Percentiles rank a stretch among this genome's conserved stretches.
phyloP scores from a whole-genome alignment of 306 rosid species.

The Casuarina glauca region DNA sequence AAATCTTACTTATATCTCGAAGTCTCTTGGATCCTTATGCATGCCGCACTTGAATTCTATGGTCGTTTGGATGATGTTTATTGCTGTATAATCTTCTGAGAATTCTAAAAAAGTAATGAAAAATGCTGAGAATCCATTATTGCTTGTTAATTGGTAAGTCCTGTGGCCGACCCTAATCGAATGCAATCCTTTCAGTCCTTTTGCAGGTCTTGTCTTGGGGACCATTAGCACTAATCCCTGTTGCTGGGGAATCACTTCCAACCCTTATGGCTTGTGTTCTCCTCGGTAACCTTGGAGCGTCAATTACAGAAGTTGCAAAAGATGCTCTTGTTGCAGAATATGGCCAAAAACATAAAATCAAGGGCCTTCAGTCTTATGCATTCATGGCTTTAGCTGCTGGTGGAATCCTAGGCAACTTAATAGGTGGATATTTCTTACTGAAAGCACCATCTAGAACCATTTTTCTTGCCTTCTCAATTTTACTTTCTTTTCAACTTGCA shows the following conservation, averaged over 20 bases:
- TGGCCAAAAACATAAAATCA: constrained; percentile 61
- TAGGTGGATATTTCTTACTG: constrained; percentile 70
- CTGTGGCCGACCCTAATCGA: constrained; percentile 23
- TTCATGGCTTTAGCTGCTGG: constrained; percentile 87
- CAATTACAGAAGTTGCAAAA: constrained; percentile 82
- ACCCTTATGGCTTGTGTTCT: constrained; percentile 58
- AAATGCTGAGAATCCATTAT: not conserved
- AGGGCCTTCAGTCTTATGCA: constrained; percentile 78
- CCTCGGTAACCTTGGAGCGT: constrained; percentile 88
- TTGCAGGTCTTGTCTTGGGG: constrained; percentile 90
- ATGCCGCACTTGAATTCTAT: not conserved
- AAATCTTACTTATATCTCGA: not conserved
- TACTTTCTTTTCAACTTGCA: constrained; percentile 60
- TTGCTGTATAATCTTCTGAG: not conserved
- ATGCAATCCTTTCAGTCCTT: constrained; percentile 54
- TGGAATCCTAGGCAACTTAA: constrained; percentile 80
- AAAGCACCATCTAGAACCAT: constrained; percentile 59
- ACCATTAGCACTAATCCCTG: constrained; percentile 60
- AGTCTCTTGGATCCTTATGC: not conserved
- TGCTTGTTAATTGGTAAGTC: not conserved
- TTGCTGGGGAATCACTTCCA: constrained; percentile 57
- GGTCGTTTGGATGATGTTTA: not conserved
- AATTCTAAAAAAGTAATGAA: not conserved
- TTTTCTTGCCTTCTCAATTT: constrained; percentile 55
- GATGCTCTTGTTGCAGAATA: constrained; percentile 94